phyloP scores from a whole-genome alignment of 176 grass and related monocot species.

The Guadua angustifolia region DNA sequence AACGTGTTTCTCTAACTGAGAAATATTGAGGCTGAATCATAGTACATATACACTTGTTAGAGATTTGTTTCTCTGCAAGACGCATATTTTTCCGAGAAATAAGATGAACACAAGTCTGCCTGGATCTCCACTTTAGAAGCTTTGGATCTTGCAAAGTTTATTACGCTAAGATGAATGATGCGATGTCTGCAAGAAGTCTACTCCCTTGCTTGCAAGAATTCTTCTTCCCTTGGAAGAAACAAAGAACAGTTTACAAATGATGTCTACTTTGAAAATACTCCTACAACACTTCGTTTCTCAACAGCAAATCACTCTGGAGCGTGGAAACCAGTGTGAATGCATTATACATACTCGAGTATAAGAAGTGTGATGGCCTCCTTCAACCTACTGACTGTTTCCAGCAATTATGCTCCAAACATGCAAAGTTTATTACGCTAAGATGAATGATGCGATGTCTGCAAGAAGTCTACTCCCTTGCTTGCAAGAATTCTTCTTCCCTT shows the following conservation, averaged over 20 bases:
- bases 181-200: constrained; percentile 35
- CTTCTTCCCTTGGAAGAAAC: constrained; percentile 9
- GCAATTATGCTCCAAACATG: not conserved
- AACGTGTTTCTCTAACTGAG: not conserved
- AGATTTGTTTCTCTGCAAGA: not conserved
- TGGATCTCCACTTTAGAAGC: not conserved
- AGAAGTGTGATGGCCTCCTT: not conserved
- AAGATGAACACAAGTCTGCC: not conserved
- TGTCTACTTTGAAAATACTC: constrained; percentile 9
- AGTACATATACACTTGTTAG: not conserved
- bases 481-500: constrained; percentile 27
- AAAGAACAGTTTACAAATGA: not conserved
- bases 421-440: not conserved
- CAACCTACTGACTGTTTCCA: not conserved
- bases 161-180: not conserved
- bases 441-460: constrained; percentile 10
- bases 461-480: constrained; percentile 43
- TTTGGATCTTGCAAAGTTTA: constrained; percentile 15
- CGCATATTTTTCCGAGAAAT: not conserved
- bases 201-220: constrained; percentile 36
- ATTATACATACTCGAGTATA: not conserved
- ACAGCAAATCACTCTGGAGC: not conserved
- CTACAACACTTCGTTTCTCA: not conserved
- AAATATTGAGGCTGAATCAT: not conserved
- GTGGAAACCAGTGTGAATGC: not conserved